Base-by-base conservation (phyloP, 768 basidiomycete species). In the Rhodosporidiobolus sp. region DNA sequence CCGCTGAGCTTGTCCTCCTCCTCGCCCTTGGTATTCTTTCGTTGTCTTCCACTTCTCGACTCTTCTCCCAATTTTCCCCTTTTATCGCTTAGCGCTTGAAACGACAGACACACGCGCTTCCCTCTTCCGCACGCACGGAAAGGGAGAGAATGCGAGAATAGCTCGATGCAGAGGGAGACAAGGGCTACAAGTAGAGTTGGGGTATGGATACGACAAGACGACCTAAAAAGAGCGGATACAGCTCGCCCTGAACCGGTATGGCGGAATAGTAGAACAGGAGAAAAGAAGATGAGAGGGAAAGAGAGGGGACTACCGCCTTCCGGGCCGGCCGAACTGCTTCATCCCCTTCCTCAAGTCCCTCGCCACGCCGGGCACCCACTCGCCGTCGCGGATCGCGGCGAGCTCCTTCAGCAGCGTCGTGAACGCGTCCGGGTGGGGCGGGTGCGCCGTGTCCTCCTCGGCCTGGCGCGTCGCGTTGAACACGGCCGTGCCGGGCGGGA, bases 281-380 rank as follows among this genome's bases (percentile, higher is more conserved):
- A 46, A 46, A 10, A 19, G 46, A 7, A 49, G 5, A 49, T 49
- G 28, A 7, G 3, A 59, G 9, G 46, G 26, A 11, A 59, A 12
- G 35, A 45, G 34, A 59, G 8, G 16, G 58, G 58, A 3, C 26
- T 43, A 10, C 24, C 63, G n/a, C 26, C 50, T 20, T n/a, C 16
- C 50, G 11, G 63, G 52, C 45, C 54, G 28, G 22, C 70, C 70
- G n/a, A 72, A 72, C 60, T 50, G 20, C 43, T 84, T 87, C 70
- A 85, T 90, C 62, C 87, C 88, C 19, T 78, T 84, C 43, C 84
- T 88, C 60, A 70, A 88, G 67, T 80, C 82, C 17, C 79, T 85
- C 74, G 70, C 70, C 9, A 54, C 60, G 6, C 69, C 69, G 1
- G 67, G 67, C 2, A 52, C 45, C 70, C 70, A 75, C 49, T 71